Evolutionary conservation across 2,329 filamentous ascomycete species (phyloP), one percentile per base, ranked within the genome.

Genomic region (Zymoseptoria passerinii): DNA sequence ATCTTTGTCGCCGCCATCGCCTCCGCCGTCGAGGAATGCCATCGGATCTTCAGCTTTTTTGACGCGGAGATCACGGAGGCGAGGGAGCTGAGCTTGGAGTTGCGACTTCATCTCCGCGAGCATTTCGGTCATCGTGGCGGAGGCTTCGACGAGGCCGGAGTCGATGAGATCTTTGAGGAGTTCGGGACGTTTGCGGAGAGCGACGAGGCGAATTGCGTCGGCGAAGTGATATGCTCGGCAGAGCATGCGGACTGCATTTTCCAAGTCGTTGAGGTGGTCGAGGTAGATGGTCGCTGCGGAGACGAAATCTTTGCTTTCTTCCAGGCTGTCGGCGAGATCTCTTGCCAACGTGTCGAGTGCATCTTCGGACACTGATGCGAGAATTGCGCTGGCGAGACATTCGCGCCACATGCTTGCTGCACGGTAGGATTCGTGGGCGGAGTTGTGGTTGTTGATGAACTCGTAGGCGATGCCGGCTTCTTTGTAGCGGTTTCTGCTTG

Each of bases 21-120:
- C 68, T 4, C 77, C 88, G 56, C 90, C 90, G 65, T 94, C 90
- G 73, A 90, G 95, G 76, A 95, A 96, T 2, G 87, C 87, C 29
- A 96, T 69, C 0, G 94, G 94, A 67, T 99, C 91, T 63, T 89
- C 85, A 48, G 82, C 81, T 56, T 95, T 95, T 70, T 90, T 92
- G 55, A 80, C 77, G 1, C 92, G 85, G 27, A 99, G 81, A 70
- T 96, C 92, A 6, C 81, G 79, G 62, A 99, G 85, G 18, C 94
- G 87, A 0, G 92, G 91, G 0, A 96, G 84, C 70, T 99, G 94
- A 0, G 90, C 88, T 52, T 80, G 79, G 2, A 97, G 80, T 72
- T 99, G 94, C 0, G 80, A 80, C 72, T 90, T 90, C 82, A 92
- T 97, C 72, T 99, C 94, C 1, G 94, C 90, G 9, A 99, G 83